Percentiles rank a stretch among this genome's conserved stretches.
phyloP scores from a whole-genome alignment of 352 stramenopile genomes.

The Globisporangium paddicum region DNA sequence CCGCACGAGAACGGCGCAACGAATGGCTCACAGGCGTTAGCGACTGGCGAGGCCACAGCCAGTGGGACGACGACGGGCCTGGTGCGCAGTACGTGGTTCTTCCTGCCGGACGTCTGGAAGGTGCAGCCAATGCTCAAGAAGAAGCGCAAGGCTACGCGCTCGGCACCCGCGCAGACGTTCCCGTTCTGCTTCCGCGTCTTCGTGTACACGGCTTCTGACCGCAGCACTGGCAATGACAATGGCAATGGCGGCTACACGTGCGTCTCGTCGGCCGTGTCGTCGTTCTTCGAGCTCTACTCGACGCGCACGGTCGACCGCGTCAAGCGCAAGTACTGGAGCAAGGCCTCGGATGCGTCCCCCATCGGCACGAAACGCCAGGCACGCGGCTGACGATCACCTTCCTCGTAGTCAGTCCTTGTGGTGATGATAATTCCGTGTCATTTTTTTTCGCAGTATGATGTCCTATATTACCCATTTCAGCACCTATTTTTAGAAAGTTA shows the following conservation, averaged over 20 bases:
- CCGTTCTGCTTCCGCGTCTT: constrained; percentile 86
- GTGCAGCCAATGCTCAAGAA: constrained; percentile 87
- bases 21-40: too few species aligned
- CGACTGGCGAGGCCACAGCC: neutral
- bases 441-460: too few species aligned
- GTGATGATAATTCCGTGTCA: too few species aligned
- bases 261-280: constrained; percentile 51
- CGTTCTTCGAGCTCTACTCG: constrained; percentile 83
- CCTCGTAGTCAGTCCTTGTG: too few species aligned
- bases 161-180: constrained; percentile 75
- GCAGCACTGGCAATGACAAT: neutral
- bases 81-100: constrained; percentile 80
- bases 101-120: constrained; percentile 85
- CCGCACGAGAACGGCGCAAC: neutral
- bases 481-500: too few species aligned
- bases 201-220: constrained; percentile 31
- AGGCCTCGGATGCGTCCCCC: neutral
- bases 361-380: neutral
- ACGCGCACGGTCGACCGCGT: constrained; percentile 81
- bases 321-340: constrained; percentile 65
- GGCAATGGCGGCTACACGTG: constrained; percentile 36
- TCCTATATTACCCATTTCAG: too few species aligned
- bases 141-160: constrained; percentile 84
- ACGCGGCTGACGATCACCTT: neutral
- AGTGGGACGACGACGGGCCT: neutral